Base-by-base conservation (phyloP, 257 asterid species). In the Oldenlandia corymbosa region DNA sequence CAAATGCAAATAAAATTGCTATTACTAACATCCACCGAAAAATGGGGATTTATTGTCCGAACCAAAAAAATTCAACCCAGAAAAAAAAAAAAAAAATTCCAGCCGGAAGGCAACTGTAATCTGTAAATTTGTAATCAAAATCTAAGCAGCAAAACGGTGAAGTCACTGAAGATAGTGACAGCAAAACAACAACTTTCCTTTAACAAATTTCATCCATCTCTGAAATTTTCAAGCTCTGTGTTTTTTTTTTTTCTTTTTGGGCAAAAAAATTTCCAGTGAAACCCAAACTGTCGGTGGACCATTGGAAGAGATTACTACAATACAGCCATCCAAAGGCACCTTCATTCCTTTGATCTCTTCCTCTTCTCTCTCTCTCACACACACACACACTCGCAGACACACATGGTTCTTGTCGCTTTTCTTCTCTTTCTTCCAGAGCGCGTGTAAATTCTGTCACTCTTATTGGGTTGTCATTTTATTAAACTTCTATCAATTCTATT, bases 221-320 rank as follows among this genome's bases (percentile, higher is more conserved):
- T 26, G 20, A 47, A 16, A 4, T 47, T 47, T 45, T 47, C 1
- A 34, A 34, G n/a, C n/a, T n/a, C n/a, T n/a, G n/a, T n/a, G n/a
- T n/a, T n/a, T n/a, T n/a, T 34, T 34, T 34, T 34, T 3, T 3
- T 34, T 3, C 4, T 3, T 34, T 34, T 34, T 34, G 4, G 6
- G 9, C 48, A 12, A 24, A 47, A 47, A 47, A 45, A 18, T 7
- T 57, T 32, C 57, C 64, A 20, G 41, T 41, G 62, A 66, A 37
- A 62, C 45, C 42, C 60, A 54, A 52, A 54, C 68, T 69, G 81
- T 77, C 81, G 82, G 82, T 73, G 79, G 71, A 60, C 78, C 78
- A 61, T 41, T 58, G 18, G 31, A 51, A 20, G 58, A 61, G 28
- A 21, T 61, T 1, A 28, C 31, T 6, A 58, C n/a, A n/a, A n/a